A percentile compares a stretch with the other conserved stretches of the same genome.
phyloP scores from a whole-genome alignment of 106 monocot species.

The Allium fistulosum region DNA sequence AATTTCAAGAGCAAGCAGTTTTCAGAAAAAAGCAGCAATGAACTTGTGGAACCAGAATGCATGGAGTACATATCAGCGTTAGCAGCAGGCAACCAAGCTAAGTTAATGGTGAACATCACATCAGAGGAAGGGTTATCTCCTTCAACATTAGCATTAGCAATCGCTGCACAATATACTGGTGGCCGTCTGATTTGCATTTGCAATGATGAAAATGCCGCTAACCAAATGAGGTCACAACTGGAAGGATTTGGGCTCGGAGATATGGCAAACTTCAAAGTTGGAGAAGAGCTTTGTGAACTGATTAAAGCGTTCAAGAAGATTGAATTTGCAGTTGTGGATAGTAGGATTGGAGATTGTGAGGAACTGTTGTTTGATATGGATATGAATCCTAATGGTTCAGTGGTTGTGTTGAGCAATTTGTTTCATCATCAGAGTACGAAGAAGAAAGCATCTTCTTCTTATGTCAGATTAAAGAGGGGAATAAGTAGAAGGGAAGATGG shows the following conservation, averaged over 20 bases:
- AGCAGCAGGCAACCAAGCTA: neutral
- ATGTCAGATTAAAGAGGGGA: neutral
- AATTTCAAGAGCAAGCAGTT: neutral
- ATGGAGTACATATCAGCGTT: neutral
- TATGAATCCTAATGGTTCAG: constrained; percentile 13
- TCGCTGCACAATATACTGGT: neutral
- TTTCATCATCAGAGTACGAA: neutral
- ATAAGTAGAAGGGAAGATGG: neutral
- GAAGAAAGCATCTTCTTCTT: neutral
- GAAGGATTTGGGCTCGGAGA: constrained; percentile 3
- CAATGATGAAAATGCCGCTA: neutral
- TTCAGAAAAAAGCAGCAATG: neutral
- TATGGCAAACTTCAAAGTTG: neutral
- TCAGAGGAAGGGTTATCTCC: neutral
- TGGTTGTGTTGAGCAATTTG: constrained; percentile 21
- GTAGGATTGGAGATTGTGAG: neutral
- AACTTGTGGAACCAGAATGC: neutral
- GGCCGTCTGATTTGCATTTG: neutral
- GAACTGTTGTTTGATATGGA: constrained; percentile 5
- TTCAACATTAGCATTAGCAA: neutral
- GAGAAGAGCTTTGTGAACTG: neutral
- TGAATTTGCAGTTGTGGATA: constrained; percentile 20
- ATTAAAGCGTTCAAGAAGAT: constrained; percentile 5
- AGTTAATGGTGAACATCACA: neutral
- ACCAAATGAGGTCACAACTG: neutral